Evolutionary conservation across 129 eudicot genomes (phyloP), one percentile per base, ranked within the genome.

Genomic region (Flaveria brownii): DNA sequence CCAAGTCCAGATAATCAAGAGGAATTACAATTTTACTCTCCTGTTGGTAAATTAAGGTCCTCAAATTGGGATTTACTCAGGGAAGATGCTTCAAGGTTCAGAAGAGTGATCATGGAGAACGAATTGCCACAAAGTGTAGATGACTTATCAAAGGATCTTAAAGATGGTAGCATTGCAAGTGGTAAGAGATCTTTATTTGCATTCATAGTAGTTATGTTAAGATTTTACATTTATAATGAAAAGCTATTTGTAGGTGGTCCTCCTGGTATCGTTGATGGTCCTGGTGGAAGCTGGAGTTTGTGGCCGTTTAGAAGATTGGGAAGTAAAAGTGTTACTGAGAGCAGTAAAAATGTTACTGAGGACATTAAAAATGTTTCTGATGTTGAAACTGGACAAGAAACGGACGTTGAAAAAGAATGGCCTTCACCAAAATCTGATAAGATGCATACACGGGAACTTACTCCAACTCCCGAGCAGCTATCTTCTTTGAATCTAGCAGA

Each of bases 381-480:
- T 83, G 74, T 43, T 45, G 81, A 84, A 39, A 68, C 22, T 22
- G 71, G 33, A 73, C 33, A 52, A 10, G 83, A 71, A 42, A 76
- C 30, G 23, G 84, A 73, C 23, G 83, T 68, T n/a, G 81, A 68
- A 25, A 78, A 71, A 51, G 85, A 86, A 77, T 80, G 69, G 28
- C 20, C 70, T 41, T 84, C 82, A 39, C 59, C 84, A 5, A 83
- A 77, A 74, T 81, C 13, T 49, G 80, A 68, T 51, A 89, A 82
- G 85, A 88, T 69, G 76, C 81, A 73, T 73, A 64, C 81, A 41
- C 85, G 85, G 65, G 79, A 81, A 36, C 81, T 83, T 77, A 77
- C 83, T 46, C 99, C 99, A 70, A 89, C 96, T 51, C 64, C 99
- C 28, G 96, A 95, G 49, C 99, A 95, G 79, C 77, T 95, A 82